These are phyloP conservation scores for Taphrina communis DNA, from an alignment of 1,139 yeast species.

Conservation along the genomic window DNA sequence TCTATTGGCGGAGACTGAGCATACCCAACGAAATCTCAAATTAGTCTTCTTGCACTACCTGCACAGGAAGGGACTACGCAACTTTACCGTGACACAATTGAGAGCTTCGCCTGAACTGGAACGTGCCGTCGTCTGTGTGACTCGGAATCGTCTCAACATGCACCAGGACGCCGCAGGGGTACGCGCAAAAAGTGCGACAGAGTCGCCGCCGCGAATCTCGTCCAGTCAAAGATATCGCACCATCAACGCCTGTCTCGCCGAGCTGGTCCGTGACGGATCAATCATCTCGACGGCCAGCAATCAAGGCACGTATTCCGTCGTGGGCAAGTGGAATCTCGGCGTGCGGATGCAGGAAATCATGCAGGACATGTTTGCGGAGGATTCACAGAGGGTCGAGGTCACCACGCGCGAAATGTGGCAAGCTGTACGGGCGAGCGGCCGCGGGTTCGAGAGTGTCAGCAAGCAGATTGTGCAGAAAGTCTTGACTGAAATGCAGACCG, in stretches of 20 bases:
- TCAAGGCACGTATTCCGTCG: slow-evolving; percentile 23
- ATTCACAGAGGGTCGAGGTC: slow-evolving; percentile 6
- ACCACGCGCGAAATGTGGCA: slow-evolving; percentile 24
- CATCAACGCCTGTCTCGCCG: slow-evolving; percentile 30
- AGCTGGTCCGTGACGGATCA: slow-evolving; percentile 35
- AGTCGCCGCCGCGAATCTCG: neutral
- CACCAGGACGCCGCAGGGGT: slow-evolving; percentile 1
- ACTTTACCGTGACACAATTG: slow-evolving; percentile 31
- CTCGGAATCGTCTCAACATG: neutral
- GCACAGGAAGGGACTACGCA: neutral
- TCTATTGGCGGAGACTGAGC: neutral
- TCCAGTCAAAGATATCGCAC: slow-evolving; percentile 31
- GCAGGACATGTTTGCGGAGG: slow-evolving; percentile 10
- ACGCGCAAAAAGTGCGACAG: neutral
- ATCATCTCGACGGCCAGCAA: slow-evolving; percentile 8
- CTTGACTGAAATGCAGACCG: slow-evolving; percentile 3
- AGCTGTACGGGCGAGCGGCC: slow-evolving; percentile 4
- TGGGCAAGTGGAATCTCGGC: slow-evolving; percentile 41
- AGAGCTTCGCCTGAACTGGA: slow-evolving; percentile 31
- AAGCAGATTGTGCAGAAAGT: slow-evolving; percentile 26
- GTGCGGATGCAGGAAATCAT: slow-evolving; percentile 8
- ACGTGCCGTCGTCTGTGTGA: slow-evolving; percentile 31
- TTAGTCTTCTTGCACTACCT: slow-evolving; percentile 26
- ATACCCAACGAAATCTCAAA: slow-evolving; percentile 28
- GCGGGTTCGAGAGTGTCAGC: slow-evolving; percentile 28